Percentiles rank a stretch among this genome's conserved stretches.
Conservation (phyloP, 1,139 yeast species). For the Arxiozyma heterogenica region DNA sequence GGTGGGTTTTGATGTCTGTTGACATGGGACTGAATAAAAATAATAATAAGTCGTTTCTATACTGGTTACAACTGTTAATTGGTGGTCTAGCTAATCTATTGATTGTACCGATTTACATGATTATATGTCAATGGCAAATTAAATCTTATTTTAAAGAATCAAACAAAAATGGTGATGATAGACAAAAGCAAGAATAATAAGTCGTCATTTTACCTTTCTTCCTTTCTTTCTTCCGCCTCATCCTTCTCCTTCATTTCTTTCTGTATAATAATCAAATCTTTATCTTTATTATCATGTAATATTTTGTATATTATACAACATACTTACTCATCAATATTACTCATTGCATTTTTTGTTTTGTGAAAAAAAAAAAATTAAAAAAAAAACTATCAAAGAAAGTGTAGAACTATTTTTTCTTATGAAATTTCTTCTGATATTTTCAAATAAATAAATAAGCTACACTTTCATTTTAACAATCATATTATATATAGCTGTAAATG, state of each 20-base stretch:
- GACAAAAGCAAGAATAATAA: background rate
- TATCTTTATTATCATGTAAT: background rate
- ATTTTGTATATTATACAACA: too few relatives aligned
- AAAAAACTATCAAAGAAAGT: background rate
- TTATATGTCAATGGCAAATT: slow-evolving; percentile 50
- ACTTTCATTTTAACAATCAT: too few relatives aligned
- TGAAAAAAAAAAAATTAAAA: background rate
- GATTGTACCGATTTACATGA: slow-evolving; percentile 55
- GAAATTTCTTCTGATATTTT: too few relatives aligned
- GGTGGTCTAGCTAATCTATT: slow-evolving; percentile 32
- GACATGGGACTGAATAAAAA: slow-evolving; percentile 48
- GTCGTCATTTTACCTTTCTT: background rate
- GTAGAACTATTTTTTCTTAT: too few relatives aligned
- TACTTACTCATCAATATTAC: background rate
- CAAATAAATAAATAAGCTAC: too few relatives aligned
- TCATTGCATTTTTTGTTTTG: background rate
- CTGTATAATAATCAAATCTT: background rate
- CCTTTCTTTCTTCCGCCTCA: too few relatives aligned
- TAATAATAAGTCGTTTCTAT: slow-evolving; percentile 52
- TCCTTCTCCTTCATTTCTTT: background rate
- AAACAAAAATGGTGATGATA: background rate
- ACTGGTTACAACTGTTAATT: slow-evolving; percentile 40
- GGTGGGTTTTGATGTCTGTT: slow-evolving; percentile 69
- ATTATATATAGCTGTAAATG: too few relatives aligned
- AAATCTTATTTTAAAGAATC: slow-evolving; percentile 33